Evolutionary conservation across 306 rosid species (phyloP), one percentile per base, ranked within the genome.

Genomic region (Pyrus bretschneideri): DNA sequence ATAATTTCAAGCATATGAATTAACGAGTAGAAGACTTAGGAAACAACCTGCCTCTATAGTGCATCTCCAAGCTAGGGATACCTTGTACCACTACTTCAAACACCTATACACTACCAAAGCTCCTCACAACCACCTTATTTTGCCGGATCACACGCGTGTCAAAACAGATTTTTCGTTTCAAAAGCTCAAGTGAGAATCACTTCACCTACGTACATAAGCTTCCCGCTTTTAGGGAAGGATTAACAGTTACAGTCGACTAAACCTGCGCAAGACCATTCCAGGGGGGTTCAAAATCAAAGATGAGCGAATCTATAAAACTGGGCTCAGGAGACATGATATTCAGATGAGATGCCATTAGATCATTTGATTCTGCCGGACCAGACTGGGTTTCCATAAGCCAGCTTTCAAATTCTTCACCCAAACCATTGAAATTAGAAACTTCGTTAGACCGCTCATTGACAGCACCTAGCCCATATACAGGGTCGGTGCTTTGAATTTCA

Each of bases 201-300:
- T 42, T 38, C 27, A 67, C 55, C 72, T 46, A 27, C 61, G 38
- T 17, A 51, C 21, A 51, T 25, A 31, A 42, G 64, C 83, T 68
- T 49, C 79, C 17, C 38, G 74, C 78, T 38, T 72, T 75, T 58
- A n/a, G 42, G 54, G 73, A 79, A 79, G 70, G 76, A 80, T 19
- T 42, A 57, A 64, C 25, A 73, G 55, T 38, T 40, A 35, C 55
- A 22, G 55, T 74, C 55, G 11, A 71, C 55, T 79, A 79, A 42
- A 55, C 85, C 69, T 66, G 82, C 3, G 85, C 23, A 17, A 81
- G 74, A 66, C 76, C 85, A 57, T 85, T 75, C 81, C 84, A 80
- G 40, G 86, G 70, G 79, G 76, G 51, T 44, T 87, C 93, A 40
- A 79, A 84, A 82, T 86, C 92, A 74, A 65, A 81, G 19, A 81